A percentile compares a stretch with the other conserved stretches of the same genome.
phyloP scores from a whole-genome alignment of 2,329 filamentous ascomycete genomes.

The Xylariaceae sp. region DNA sequence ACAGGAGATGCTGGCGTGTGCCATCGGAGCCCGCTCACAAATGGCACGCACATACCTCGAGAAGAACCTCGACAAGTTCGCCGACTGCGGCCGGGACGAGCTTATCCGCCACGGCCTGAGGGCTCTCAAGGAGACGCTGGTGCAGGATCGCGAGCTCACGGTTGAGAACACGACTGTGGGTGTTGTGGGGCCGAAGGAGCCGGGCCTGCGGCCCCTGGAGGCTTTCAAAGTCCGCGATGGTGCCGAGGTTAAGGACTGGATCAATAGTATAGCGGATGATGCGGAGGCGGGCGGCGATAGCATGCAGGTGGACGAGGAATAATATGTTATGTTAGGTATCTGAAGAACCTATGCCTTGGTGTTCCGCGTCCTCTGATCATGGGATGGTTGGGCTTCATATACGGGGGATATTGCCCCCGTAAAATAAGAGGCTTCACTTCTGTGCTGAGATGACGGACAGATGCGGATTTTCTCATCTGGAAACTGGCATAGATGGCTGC shows the following conservation, averaged over 20 bases:
- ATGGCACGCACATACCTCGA: constrained; percentile 98
- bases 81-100: constrained; percentile 71
- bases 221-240: constrained; percentile 89
- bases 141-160: constrained; percentile 96
- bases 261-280: constrained; percentile 66
- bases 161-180: constrained; percentile 95
- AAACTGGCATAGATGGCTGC: constrained; percentile 9
- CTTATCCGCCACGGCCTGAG: constrained; percentile 84
- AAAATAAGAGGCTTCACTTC: constrained; percentile 2
- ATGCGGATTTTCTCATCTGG: not conserved
- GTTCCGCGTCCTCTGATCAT: constrained; percentile 33
- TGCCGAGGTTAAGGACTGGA: constrained; percentile 77
- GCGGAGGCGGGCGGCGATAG: constrained; percentile 42
- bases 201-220: constrained; percentile 59
- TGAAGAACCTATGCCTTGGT: constrained; percentile 10
- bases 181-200: constrained; percentile 63
- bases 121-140: constrained; percentile 90
- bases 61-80: constrained; percentile 81
- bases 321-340: constrained; percentile 1
- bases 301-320: constrained; percentile 45
- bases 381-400: constrained; percentile 21
- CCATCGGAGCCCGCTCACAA: constrained; percentile 92
- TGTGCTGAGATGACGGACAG: not conserved
- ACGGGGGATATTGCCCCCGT: constrained; percentile 12
- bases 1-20: constrained; percentile 94